Evolutionary conservation across 306 rosid species (phyloP), one percentile per base, ranked within the genome.

Genomic region (Begonia fuchsioides): DNA sequence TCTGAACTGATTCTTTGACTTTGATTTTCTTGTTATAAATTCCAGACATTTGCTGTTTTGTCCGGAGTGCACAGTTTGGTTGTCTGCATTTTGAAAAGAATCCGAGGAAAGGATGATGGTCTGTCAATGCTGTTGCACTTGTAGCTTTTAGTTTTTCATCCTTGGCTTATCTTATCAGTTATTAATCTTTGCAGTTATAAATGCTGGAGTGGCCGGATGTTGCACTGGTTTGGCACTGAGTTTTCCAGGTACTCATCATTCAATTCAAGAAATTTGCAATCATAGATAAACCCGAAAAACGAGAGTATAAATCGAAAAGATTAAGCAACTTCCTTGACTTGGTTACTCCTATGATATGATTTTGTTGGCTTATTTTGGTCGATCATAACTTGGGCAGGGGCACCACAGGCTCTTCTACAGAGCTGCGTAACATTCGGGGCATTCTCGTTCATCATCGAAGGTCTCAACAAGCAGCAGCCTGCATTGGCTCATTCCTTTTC

Each of bases 71-170:
- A 84, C 53, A 85, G 98, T 61, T 67, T 90, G 82, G 98, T 90
- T 64, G 81, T 79, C 54, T 90, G 98, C 83, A 73, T 90, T 58
- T 72, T 90, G 80, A 83, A 66, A 76, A 75, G 76, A 72, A 71
- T 90, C 45, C 69, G 98, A 58, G 98, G 98, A 75, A 90, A 90
- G 68, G 98, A 90, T 71, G 98, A 90, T 64, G 85, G 95, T 85
- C 69, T 51, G 44, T 11, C 57, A 26, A 26, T 26, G 8, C 35
- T 8, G 35, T 26, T 26, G 35, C 8, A 26, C 35, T 26, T 6
- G 35, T 26, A 26, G 35, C 35, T 26, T 26, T 4, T 4, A 26
- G 35, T 26, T 26, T 26, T 26, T 26, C 5, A 26, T 26, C 3
- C 35, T 26, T 8, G 7, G 35, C 35, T 26, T 26, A 26, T 1